Percentiles rank a stretch among this genome's conserved stretches.
Conservation (phyloP, 148 eudicot species). For the Spergularia marina region DNA sequence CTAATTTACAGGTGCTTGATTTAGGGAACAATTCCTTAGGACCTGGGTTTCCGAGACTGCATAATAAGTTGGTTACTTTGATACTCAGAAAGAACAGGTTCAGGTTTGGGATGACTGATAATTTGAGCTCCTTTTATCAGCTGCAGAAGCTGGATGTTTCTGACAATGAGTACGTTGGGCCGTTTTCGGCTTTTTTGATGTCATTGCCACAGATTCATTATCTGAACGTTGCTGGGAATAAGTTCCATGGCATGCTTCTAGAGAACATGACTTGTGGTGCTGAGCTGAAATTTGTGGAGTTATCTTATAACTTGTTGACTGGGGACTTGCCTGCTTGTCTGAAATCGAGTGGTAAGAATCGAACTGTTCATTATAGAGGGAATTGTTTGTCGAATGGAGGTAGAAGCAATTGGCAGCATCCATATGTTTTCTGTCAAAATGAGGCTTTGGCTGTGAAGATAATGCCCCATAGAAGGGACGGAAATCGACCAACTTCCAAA, state of each 20-base stretch:
- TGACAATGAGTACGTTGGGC: conserved; percentile 43
- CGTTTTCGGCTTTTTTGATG: conserved; percentile 34
- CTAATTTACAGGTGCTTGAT: conserved; percentile 72
- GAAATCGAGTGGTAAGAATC: conserved; percentile 10
- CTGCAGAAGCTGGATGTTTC: conserved; percentile 57
- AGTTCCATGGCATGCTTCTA: conserved; percentile 44
- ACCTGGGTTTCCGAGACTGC: conserved; percentile 63
- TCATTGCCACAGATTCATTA: conserved; percentile 49
- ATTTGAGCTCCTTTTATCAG: conserved; percentile 40
- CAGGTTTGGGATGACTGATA: conserved; percentile 36
- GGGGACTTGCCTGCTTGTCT: conserved; percentile 65
- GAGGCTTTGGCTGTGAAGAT: conserved; percentile 76
- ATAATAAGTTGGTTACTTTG: conserved; percentile 48
- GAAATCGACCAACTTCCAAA: conserved; percentile 33
- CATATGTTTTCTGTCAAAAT: conserved; percentile 40
- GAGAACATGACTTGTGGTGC: conserved; percentile 42
- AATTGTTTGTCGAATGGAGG: conserved; percentile 46
- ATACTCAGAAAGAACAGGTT: conserved; percentile 61
- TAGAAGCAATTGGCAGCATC: conserved; percentile 42
- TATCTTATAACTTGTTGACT: conserved; percentile 53
- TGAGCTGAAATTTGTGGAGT: conserved; percentile 45
- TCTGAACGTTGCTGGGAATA: conserved; percentile 50
- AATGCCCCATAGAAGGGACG: conserved; percentile 25
- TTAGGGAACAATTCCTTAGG: conserved; percentile 60
- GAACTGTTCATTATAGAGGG: conserved; percentile 32